Conservation (phyloP, 345 rosid species). For the Clausena lansium region DNA sequence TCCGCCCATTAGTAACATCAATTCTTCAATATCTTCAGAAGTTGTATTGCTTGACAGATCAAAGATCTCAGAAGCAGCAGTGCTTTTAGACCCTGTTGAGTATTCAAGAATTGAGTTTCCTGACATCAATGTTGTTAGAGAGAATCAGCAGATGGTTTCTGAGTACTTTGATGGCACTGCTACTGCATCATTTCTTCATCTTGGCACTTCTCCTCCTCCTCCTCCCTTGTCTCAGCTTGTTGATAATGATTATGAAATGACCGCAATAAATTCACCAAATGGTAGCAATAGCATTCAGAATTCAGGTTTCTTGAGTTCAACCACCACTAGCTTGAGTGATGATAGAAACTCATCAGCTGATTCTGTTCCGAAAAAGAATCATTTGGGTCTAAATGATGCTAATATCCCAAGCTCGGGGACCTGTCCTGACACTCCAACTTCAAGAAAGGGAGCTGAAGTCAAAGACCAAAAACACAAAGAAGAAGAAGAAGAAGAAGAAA, state of each 20-base stretch:
- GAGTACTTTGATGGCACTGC: conserved; percentile 55
- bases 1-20: conserved; percentile 2
- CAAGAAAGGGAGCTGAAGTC: conserved; percentile 35
- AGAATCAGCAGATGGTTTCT: conserved; percentile 79
- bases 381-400: conserved; percentile 18
- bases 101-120: conserved; percentile 93
- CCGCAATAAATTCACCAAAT: conserved; percentile 26
- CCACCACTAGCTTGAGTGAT: conserved; percentile 74
- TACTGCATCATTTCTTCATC: conserved; percentile 63
- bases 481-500: conserved; percentile 26
- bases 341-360: conserved; percentile 69
- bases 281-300: conserved; percentile 46
- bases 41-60: conserved; percentile 67
- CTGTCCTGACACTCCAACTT: conserved; percentile 59
- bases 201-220: conserved; percentile 42
- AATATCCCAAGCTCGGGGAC: conserved; percentile 27
- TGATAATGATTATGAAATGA: conserved; percentile 9
- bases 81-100: conserved; percentile 51
- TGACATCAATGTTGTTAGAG: conserved; percentile 55
- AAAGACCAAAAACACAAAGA: conserved; percentile 37
- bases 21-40: conserved; percentile 73
- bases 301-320: conserved; percentile 62
- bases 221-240: no score
- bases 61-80: conserved; percentile 37
- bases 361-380: conserved; percentile 47